These are phyloP conservation scores for Lepidopterella palustris DNA, from an alignment of 495 filamentous ascomycete genomes.

Conservation along the genomic window DNA sequence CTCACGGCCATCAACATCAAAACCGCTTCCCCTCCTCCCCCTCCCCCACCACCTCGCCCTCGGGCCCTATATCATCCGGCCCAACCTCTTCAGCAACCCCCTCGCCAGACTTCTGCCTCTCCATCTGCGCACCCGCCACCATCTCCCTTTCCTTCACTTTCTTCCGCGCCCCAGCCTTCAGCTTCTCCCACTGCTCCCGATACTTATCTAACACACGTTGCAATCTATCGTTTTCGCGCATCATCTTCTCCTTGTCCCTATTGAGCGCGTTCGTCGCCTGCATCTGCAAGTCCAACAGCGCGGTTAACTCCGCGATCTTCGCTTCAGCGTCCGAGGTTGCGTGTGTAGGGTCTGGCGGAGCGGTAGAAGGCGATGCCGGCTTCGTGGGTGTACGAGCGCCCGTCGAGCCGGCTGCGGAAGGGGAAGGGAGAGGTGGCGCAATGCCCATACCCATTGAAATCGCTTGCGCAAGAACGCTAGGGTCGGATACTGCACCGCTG, in stretches of 20 bases:
- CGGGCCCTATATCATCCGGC: too few species aligned
- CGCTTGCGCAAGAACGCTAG: conserved; percentile 15
- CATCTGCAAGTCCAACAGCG: conserved; percentile 43
- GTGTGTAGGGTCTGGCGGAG: background rate
- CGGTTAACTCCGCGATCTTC: conserved; percentile 49
- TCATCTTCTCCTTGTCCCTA: conserved; percentile 36
- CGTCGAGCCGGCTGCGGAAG: conserved; percentile 8
- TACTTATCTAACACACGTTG: conserved; percentile 60
- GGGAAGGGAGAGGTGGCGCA: conserved; percentile 20
- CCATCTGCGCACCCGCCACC: background rate
- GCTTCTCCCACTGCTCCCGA: conserved; percentile 71
- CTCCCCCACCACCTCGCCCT: background rate
- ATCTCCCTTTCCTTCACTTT: too few species aligned
- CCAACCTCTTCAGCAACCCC: background rate
- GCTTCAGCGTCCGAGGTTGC: conserved; percentile 39
- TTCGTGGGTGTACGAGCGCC: conserved; percentile 9
- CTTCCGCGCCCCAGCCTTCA: conserved; percentile 41
- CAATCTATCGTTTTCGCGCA: conserved; percentile 64
- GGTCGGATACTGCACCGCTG: conserved; percentile 7
- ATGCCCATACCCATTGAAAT: conserved; percentile 4
- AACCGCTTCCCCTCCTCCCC: conserved; percentile 4
- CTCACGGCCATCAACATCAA: background rate
- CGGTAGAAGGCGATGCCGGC: background rate
- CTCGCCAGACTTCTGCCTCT: conserved; percentile 16
- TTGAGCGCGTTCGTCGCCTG: conserved; percentile 51